These are phyloP conservation scores for Babesia bovis DNA, from an alignment of 169 alveolate species.

Conservation along the genomic window DNA sequence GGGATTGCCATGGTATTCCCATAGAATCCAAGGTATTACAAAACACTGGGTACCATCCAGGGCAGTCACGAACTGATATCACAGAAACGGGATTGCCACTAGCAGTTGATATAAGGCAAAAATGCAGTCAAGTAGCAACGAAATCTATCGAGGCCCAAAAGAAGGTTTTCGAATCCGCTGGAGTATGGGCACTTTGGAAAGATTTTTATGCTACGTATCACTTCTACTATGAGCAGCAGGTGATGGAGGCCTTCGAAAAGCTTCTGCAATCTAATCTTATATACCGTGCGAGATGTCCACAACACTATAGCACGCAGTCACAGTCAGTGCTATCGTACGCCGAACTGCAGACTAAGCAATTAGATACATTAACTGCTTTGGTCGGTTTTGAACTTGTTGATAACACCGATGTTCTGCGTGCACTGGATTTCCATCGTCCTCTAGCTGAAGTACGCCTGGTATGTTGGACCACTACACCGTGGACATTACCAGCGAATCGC, in stretches of 20 bases:
- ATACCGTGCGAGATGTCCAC: conserved; percentile 53
- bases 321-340: conserved; percentile 60
- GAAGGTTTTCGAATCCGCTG: conserved; percentile 30
- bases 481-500: conserved; percentile 78
- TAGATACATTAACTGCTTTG: conserved; percentile 28
- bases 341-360: conserved; percentile 26
- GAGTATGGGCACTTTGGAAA: conserved; percentile 67
- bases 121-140: conserved; percentile 52
- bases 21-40: conserved; percentile 78
- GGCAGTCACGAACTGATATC: conserved; percentile 15
- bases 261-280: conserved; percentile 14
- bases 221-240: conserved; percentile 31
- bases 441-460: conserved; percentile 49
- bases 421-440: conserved; percentile 41
- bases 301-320: conserved; percentile 34
- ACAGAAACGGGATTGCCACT: conserved; percentile 29
- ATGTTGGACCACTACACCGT: conserved; percentile 78
- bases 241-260: conserved; percentile 41
- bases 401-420: background rate
- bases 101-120: conserved; percentile 39
- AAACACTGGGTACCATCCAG: background rate
- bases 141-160: conserved; percentile 47
- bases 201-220: conserved; percentile 57
- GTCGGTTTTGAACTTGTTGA: conserved; percentile 34
- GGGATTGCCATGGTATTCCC: conserved; percentile 90